Conservation (phyloP, 2,329 filamentous ascomycete genomes). For the Blastomyces percursus region DNA sequence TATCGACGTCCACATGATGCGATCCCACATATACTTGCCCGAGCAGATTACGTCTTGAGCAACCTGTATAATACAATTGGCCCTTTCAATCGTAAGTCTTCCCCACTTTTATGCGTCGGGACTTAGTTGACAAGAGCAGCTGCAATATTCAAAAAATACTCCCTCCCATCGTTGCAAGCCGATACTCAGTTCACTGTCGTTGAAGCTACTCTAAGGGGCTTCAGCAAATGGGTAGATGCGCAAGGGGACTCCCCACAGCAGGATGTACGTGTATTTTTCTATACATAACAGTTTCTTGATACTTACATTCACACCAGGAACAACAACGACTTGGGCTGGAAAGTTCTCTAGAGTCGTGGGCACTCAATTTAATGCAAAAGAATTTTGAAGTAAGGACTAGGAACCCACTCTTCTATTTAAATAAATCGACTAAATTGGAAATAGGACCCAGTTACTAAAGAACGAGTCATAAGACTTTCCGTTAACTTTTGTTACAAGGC, state of each 20-base stretch:
- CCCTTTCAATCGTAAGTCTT: slow-evolving; percentile 51
- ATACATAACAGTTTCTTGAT: background rate
- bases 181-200: slow-evolving; percentile 87
- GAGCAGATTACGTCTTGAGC: slow-evolving; percentile 62
- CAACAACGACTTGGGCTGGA: slow-evolving; percentile 31
- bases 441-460: slow-evolving; percentile 69
- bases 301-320: slow-evolving; percentile 19
- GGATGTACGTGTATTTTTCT: slow-evolving; percentile 28
- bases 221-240: slow-evolving; percentile 61
- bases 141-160: slow-evolving; percentile 31
- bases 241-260: slow-evolving; percentile 43
- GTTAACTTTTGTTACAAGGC: slow-evolving; percentile 77
- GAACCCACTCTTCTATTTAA: background rate
- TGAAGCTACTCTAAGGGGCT: slow-evolving; percentile 79
- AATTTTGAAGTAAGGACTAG: slow-evolving; percentile 27
- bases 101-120: background rate
- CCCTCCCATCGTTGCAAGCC: slow-evolving; percentile 49
- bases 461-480: slow-evolving; percentile 68
- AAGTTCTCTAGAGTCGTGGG: slow-evolving; percentile 32
- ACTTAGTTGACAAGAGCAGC: slow-evolving; percentile 17
- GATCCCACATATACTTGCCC: slow-evolving; percentile 71
- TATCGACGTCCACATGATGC: slow-evolving; percentile 73
- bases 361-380: slow-evolving; percentile 30
- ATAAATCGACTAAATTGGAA: background rate
- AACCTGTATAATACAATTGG: slow-evolving; percentile 63